Evolutionary conservation across 768 basidiomycete genomes (phyloP).

Genomic region (Leccinum variicolor): DNA sequence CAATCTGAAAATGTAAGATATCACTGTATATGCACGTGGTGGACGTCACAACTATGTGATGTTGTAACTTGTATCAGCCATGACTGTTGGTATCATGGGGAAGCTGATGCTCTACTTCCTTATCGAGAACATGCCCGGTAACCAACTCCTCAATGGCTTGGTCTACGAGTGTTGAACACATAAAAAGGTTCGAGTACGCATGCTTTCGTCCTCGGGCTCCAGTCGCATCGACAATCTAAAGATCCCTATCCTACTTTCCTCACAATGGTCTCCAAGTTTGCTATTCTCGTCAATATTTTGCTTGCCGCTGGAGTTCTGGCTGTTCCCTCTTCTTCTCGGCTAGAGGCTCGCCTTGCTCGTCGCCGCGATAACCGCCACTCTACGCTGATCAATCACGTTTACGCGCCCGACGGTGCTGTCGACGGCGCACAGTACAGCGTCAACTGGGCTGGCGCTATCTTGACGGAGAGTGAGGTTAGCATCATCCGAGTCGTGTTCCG

Average conservation of each 20-base stretch:
- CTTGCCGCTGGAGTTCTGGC: not conserved
- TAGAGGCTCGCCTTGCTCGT: too few species aligned
- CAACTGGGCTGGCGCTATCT: slow-evolving; percentile 15
- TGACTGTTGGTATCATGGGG: not conserved
- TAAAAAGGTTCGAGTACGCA: not conserved
- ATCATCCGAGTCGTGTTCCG: too few species aligned
- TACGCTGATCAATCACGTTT: not conserved
- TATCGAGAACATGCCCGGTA: not conserved
- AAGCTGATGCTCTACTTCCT: not conserved
- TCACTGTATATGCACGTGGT: not conserved
- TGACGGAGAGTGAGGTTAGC: too few species aligned
- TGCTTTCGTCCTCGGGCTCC: not conserved
- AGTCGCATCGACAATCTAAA: not conserved
- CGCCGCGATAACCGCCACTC: too few species aligned
- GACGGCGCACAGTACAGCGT: slow-evolving; percentile 9
- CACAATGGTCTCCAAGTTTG: not conserved
- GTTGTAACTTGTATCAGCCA: too few species aligned
- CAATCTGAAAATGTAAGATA: not conserved
- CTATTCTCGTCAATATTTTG: not conserved
- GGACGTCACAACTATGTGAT: not conserved
- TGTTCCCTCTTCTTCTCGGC: not conserved
- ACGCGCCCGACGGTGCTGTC: not conserved
- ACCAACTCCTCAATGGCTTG: not conserved
- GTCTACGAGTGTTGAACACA: not conserved
- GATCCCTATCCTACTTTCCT: not conserved